Evolutionary conservation across 257 asterid species (phyloP), one percentile per base, ranked within the genome.

Genomic region (Nicotiana tomentosiformis): DNA sequence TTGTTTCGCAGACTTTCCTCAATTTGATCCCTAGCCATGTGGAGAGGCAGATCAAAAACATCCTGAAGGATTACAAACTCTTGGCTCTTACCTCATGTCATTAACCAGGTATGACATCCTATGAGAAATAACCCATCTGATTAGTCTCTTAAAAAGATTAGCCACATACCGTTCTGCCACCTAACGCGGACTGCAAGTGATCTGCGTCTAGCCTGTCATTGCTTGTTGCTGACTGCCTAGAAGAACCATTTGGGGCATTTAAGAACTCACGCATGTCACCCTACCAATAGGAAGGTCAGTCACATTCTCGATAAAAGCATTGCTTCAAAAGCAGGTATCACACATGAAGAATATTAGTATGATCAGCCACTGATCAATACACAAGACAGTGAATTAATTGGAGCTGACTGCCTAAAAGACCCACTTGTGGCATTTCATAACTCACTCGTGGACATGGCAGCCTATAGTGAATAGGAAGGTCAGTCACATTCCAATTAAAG

Each of bases 181-280:
- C 97, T 90, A 96, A 86, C 49, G 99, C 98, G 56, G 99, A 93
- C 87, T 91, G 97, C 69, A 93, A 91, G 81, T 85, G 90, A 80
- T 96, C 98, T 17, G 91, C 67, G 37, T 91, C 97, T 43, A 88
- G 86, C 90, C 93, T 91, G 70, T 88, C 92, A 84, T 85, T 95
- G 77, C 80, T 89, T 67, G 93, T 87, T 86, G 84, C 82, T 84
- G 97, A 87, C 66, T 87, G 96, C 86, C 92, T 96, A 68, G 89
- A 86, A 53, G 89, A 82, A 46, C 97, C 94, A 76, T 92, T 92
- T 81, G 94, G 98, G 78, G 97, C 98, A 86, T 94, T 96, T 85
- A 94, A 87, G 86, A 93, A 94, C 78, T 92, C 97, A 55, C 98
- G 97, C 99, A 96, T 96, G 78, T 96, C 98, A 62, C 82, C 95